These are phyloP conservation scores for Cavenderia fasciculata DNA, from an alignment of 78 protist species.

Conservation along the genomic window DNA sequence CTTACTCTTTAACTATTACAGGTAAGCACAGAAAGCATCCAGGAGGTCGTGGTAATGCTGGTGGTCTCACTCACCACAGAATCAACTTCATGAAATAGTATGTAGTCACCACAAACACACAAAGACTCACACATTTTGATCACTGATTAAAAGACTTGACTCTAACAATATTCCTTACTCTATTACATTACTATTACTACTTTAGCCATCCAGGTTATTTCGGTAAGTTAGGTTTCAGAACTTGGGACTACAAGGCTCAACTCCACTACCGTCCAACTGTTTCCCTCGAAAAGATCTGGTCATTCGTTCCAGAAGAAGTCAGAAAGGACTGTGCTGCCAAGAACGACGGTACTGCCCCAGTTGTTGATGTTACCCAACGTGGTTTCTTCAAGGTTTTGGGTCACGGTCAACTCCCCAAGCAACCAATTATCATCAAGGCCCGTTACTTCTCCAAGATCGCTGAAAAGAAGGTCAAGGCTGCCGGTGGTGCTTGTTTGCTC, in stretches of 20 bases:
- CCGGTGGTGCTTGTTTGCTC: conserved; percentile 98
- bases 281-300: conserved; percentile 97
- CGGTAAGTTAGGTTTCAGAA: conserved; percentile 99
- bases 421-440: conserved; percentile 98
- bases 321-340: conserved; percentile 46
- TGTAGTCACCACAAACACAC: no score
- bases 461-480: conserved; percentile 97
- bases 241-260: conserved; percentile 92
- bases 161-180: background rate
- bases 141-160: background rate
- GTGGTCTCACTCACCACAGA: conserved; percentile 99
- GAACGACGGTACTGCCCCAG: conserved; percentile 90
- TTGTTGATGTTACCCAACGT: conserved; percentile 94
- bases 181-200: no score
- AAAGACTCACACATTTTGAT: no score
- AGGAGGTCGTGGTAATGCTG: conserved; percentile 99
- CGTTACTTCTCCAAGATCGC: conserved; percentile 96
- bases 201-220: conserved; percentile 99
- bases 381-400: conserved; percentile 98
- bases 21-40: conserved; percentile 99
- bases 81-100: conserved; percentile 95
- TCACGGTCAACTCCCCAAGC: conserved; percentile 95
- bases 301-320: conserved; percentile 90
- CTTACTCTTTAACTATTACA: no score
- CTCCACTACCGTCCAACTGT: conserved; percentile 91